Evolutionary conservation across 176 grass and related monocot species (phyloP).

Genomic region (Stipa capillata): DNA sequence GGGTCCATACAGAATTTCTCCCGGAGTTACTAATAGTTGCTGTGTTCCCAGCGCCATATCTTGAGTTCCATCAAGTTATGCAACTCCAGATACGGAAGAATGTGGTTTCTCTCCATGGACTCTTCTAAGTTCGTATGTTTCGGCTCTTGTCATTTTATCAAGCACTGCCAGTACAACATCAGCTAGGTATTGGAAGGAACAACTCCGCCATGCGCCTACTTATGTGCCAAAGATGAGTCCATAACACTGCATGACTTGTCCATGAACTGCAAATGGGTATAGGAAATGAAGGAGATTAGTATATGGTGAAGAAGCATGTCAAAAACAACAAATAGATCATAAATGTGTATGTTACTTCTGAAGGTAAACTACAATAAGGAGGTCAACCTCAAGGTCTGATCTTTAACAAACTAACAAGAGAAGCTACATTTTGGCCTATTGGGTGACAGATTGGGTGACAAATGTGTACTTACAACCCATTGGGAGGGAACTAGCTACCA

Average conservation of each 20-base stretch:
- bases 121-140: background rate
- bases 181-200: constrained; percentile 18
- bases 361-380: background rate
- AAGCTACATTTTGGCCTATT: background rate
- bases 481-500: background rate
- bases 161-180: constrained; percentile 23
- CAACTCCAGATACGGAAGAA: constrained; percentile 17
- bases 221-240: constrained; percentile 47
- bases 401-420: background rate
- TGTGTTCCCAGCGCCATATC: constrained; percentile 6
- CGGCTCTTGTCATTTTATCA: constrained; percentile 7
- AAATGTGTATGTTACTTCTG: background rate
- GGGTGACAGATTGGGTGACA: too few relatives aligned
- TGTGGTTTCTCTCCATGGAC: background rate
- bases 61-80: constrained; percentile 11
- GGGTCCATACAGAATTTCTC: constrained; percentile 13
- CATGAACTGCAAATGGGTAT: constrained; percentile 35
- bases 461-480: background rate
- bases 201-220: constrained; percentile 33
- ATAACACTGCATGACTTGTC: constrained; percentile 57
- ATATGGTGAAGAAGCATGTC: background rate
- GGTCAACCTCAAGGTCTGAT: background rate
- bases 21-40: constrained; percentile 16
- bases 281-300: background rate
- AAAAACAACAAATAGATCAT: background rate